Evolutionary conservation across 495 filamentous ascomycete genomes (phyloP), one percentile per base, ranked within the genome.

Genomic region (Podospora pseudocomata): DNA sequence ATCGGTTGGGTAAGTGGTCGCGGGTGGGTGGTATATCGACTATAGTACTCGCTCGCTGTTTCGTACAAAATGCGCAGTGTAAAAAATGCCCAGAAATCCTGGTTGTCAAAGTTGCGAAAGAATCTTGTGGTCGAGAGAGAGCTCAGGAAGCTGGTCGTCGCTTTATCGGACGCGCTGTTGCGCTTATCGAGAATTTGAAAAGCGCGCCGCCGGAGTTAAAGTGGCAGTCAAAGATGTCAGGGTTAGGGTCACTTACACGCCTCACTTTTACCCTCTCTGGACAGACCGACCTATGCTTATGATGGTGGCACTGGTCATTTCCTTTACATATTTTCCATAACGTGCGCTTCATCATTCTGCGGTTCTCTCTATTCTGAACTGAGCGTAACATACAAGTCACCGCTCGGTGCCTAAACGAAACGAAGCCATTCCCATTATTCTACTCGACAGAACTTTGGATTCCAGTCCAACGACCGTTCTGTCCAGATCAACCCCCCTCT

Each of bases 241-340:
- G 55, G 55, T 58, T 58, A 58, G 55, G 55, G 55, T 58, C 55
- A 58, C 55, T 58, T 58, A 58, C 23, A 58, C 23, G 23, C 55
- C n/a, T 58, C 4, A 9, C 55, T 58, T 19, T 49, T 49, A 16
- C 39, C 39, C 39, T 49, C 39, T 49, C 13, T 11, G 39, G 39
- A 49, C 39, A 49, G 7, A 32, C 4, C 4, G 4, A 32, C 30
- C 7, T 32, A 32, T 32, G 30, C 4, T 32, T 32, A 23, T 23
- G 1, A 23, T 23, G 23, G 23, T 23, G 23, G 1, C 23, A 23
- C 23, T 23, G 23, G 23, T 23, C 23, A 23, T 23, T 23, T 23
- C 23, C 23, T 23, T 23, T 23, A 23, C 23, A 23, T 23, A 23
- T 23, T 23, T 23, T 23, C 23, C 23, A 23, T 23, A 23, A 23